phyloP scores from a whole-genome alignment of 331 rosid species.

The Ulmus americana region DNA sequence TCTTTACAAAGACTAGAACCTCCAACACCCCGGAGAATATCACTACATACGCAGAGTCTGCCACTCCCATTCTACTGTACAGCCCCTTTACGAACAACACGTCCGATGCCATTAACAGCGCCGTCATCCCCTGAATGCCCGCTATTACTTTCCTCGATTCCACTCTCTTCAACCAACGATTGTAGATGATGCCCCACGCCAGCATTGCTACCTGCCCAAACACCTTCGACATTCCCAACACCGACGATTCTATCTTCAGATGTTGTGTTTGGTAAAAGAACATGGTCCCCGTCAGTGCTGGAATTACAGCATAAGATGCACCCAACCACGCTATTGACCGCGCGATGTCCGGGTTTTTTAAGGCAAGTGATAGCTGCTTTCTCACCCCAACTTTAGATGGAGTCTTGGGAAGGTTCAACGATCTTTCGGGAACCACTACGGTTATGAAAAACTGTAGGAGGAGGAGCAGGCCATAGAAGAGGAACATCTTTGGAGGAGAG shows the following conservation, averaged over 20 bases:
- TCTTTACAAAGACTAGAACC: slow-evolving; percentile 66
- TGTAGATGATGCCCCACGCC: slow-evolving; percentile 62
- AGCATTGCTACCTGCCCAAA: slow-evolving; percentile 86
- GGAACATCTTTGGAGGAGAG: slow-evolving; percentile 53
- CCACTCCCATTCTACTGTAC: slow-evolving; percentile 57
- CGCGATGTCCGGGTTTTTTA: slow-evolving; percentile 57
- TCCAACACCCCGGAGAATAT: slow-evolving; percentile 70
- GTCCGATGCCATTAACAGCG: slow-evolving; percentile 70
- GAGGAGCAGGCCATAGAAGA: slow-evolving; percentile 53
- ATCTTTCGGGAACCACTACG: slow-evolving; percentile 45
- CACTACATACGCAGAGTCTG: slow-evolving; percentile 61
- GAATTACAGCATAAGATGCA: slow-evolving; percentile 68
- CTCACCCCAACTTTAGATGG: slow-evolving; percentile 42
- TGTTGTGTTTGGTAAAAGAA: slow-evolving; percentile 80
- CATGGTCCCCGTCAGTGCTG: slow-evolving; percentile 81
- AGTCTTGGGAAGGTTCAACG: slow-evolving; percentile 55
- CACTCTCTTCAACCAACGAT: slow-evolving; percentile 49
- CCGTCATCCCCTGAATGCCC: slow-evolving; percentile 61
- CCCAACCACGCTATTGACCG: slow-evolving; percentile 74
- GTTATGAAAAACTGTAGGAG: slow-evolving; percentile 60
- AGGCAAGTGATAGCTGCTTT: slow-evolving; percentile 50
- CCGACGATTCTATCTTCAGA: slow-evolving; percentile 59
- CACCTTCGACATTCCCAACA: slow-evolving; percentile 80
- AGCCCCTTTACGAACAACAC: slow-evolving; percentile 65
- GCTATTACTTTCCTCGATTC: slow-evolving; percentile 65